Percentiles rank a stretch among this genome's conserved stretches.
These are phyloP conservation scores for Spinacia oleracea DNA, from an alignment of 179 eudicot species.

Conservation along the genomic window DNA sequence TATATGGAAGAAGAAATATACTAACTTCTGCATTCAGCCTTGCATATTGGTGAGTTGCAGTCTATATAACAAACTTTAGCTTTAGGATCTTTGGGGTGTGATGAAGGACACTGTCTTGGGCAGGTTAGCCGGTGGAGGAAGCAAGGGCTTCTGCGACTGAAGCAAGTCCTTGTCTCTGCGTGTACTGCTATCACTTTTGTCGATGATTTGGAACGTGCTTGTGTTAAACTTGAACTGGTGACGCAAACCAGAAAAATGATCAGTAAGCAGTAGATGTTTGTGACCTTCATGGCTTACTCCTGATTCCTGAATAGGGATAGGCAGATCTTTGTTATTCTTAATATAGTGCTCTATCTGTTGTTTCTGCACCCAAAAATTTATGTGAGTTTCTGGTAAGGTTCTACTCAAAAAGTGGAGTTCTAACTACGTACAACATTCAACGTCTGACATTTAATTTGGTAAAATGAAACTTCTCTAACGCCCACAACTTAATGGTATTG, in stretches of 20 bases:
- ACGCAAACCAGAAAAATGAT: constrained; percentile 31
- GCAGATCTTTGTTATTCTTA: constrained; percentile 9
- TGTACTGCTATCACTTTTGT: constrained; percentile 12
- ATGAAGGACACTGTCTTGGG: constrained; percentile 48
- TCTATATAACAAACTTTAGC: constrained; percentile 57
- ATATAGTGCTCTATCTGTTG: constrained; percentile 13
- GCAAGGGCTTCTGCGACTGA: constrained; percentile 41
- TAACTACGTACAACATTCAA: background rate
- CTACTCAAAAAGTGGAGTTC: constrained; percentile 22
- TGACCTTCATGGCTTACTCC: constrained; percentile 31
- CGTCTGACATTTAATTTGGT: constrained; percentile 1
- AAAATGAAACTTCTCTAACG: background rate
- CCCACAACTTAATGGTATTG: background rate
- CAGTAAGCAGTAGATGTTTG: constrained; percentile 27
- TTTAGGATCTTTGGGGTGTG: constrained; percentile 16
- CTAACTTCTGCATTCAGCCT: constrained; percentile 56
- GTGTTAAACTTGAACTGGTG: constrained; percentile 10
- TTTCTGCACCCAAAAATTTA: constrained; percentile 17
- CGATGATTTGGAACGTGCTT: constrained; percentile 10
- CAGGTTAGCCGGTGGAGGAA: constrained; percentile 40
- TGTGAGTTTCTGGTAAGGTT: constrained; percentile 21
- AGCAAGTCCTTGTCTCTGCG: constrained; percentile 35
- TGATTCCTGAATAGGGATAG: too few relatives aligned
- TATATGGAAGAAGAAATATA: background rate
- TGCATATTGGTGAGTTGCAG: constrained; percentile 61